These are phyloP conservation scores for Sisymbrium altissimum DNA, from an alignment of 345 rosid genomes.

Conservation along the genomic window DNA sequence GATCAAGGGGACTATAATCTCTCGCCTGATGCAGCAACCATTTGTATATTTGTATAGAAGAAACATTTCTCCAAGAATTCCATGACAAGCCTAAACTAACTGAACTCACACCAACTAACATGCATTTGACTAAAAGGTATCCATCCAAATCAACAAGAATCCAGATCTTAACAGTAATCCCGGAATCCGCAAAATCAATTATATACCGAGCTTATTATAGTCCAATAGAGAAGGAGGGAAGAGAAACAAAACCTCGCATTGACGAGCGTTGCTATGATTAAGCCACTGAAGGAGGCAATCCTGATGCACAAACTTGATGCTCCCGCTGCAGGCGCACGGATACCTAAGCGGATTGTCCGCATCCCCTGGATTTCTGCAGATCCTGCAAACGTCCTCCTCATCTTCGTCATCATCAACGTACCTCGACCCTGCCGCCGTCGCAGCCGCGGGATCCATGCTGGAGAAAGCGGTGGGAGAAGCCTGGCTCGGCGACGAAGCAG, in stretches of 20 bases:
- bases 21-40: no score
- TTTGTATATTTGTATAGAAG: no score
- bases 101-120: background rate
- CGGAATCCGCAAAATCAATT: background rate
- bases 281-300: slow-evolving; percentile 99
- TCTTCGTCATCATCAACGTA: slow-evolving; percentile 73
- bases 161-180: slow-evolving; percentile 5
- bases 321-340: slow-evolving; percentile 99
- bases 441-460: slow-evolving; percentile 14
- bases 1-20: no score
- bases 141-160: background rate
- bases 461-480: slow-evolving; percentile 26
- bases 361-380: slow-evolving; percentile 97
- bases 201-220: background rate
- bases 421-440: slow-evolving; percentile 21
- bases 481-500: slow-evolving; percentile 32
- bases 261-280: slow-evolving; percentile 97
- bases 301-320: slow-evolving; percentile 97
- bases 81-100: no score
- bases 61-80: no score
- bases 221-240: background rate
- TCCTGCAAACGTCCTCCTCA: slow-evolving; percentile 97
- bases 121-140: background rate
- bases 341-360: slow-evolving; percentile 84
- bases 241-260: slow-evolving; percentile 76